Evolutionary conservation across 2,329 filamentous ascomycete genomes (phyloP), one percentile per base, ranked within the genome.

Genomic region (Colletotrichum falcatum): DNA sequence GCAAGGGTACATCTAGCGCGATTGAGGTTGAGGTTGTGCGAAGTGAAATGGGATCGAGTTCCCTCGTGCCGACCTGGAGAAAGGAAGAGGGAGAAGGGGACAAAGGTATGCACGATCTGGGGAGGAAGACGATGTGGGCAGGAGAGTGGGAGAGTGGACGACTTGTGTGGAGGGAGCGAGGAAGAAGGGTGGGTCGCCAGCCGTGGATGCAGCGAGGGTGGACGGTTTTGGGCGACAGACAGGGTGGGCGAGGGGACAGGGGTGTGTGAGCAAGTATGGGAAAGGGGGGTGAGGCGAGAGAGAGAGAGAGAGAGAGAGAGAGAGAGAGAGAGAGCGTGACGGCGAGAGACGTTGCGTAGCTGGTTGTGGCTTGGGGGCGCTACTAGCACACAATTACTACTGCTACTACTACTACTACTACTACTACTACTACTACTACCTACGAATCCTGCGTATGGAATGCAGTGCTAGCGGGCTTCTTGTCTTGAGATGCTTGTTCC

Each of bases 51-150:
- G 37, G 58, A 56, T 49, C 60, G 63, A 59, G 39, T 60, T 66
- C 63, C 55, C 66, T 53, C 63, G 66, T 51, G 55, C 66, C 56
- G 63, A 66, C 67, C 63, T 61, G 44, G 56, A 51, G 62, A 55
- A 64, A 42, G 35, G 48, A 55, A 55, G 39, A 61, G 46, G 67
- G 37, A 66, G 56, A 70, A 70, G 48, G 44, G 66, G 65, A 66
- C 39, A 54, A 62, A 61, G 56, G 44, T 53, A 70, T 56, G 63
- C 56, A 53, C 63, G 63, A 70, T 70, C 67, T 70, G 67, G 67
- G 66, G 67, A 65, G 54, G 49, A 62, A 61, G 63, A 70, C 67
- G 67, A 70, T 66, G 67, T 70, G 67, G 67, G 63, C 44, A 46
- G 55, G 46, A 30, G 54, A 48, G 65, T 67, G 59, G 66, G 62